phyloP scores from a whole-genome alignment of 768 basidiomycete genomes.

The Lentinula lateritia region DNA sequence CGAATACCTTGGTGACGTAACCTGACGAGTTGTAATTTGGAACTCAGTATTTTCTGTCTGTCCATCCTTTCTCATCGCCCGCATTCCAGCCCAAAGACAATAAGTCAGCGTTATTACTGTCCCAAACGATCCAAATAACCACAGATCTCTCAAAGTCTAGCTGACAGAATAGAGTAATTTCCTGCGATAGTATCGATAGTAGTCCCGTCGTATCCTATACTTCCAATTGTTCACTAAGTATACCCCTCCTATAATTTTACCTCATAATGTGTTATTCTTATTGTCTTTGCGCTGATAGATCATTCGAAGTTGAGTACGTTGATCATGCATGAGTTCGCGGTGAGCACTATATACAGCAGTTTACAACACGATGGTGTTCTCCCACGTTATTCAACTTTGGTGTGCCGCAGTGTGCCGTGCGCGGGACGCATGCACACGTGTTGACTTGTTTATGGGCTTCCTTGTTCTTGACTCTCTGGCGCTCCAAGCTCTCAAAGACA shows the following conservation, averaged over 20 bases:
- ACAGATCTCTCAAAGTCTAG: background rate
- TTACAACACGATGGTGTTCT: no score
- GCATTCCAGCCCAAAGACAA: background rate
- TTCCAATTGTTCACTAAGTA: background rate
- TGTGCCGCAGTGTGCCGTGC: background rate
- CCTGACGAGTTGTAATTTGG: background rate
- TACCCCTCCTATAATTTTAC: background rate
- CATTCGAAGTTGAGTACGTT: background rate
- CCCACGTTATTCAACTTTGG: background rate
- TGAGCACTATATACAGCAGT: no score
- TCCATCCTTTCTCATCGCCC: constrained; percentile 2
- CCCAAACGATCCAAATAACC: background rate
- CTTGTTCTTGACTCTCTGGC: background rate
- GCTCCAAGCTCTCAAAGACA: background rate
- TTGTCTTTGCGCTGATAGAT: background rate
- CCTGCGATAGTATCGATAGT: no score
- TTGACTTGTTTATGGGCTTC: constrained; percentile 3
- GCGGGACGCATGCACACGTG: constrained; percentile 3
- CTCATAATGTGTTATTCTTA: background rate
- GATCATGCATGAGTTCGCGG: no score
- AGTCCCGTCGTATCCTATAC: no score
- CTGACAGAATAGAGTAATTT: no score
- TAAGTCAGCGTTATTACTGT: background rate
- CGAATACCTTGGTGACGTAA: background rate
- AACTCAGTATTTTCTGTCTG: background rate